These are phyloP conservation scores for Aspergillus fijiensis DNA, from an alignment of 2,329 filamentous ascomycete genomes.

Conservation along the genomic window DNA sequence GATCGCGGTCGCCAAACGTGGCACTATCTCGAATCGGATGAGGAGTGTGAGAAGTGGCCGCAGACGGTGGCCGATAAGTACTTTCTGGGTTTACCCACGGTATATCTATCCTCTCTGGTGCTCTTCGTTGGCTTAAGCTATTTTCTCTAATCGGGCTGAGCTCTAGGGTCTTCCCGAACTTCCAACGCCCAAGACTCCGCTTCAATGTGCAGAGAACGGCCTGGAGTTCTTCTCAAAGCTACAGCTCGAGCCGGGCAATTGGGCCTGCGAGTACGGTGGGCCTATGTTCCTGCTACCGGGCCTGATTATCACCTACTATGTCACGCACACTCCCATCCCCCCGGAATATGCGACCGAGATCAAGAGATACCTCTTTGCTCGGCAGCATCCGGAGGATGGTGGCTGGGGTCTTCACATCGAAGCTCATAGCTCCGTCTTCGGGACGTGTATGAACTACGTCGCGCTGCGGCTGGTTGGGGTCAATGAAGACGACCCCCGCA, in stretches of 20 bases:
- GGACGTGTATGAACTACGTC: conserved; percentile 85
- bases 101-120: conserved; percentile 43
- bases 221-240: conserved; percentile 85
- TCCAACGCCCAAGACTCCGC: conserved; percentile 66
- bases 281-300: conserved; percentile 94
- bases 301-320: conserved; percentile 81
- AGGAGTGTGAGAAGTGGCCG: conserved; percentile 74
- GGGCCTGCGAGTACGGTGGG: conserved; percentile 96
- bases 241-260: conserved; percentile 85
- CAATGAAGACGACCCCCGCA: conserved; percentile 75
- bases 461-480: conserved; percentile 78
- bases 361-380: conserved; percentile 84
- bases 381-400: conserved; percentile 83
- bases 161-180: conserved; percentile 71
- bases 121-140: conserved; percentile 1
- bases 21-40: conserved; percentile 79
- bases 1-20: conserved; percentile 86
- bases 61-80: conserved; percentile 89
- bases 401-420: conserved; percentile 97
- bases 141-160: not conserved
- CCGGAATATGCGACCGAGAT: conserved; percentile 81
- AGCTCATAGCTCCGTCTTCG: conserved; percentile 87
- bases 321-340: conserved; percentile 82
- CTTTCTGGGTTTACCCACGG: conserved; percentile 74
- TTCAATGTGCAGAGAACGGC: conserved; percentile 78